Conservation (phyloP, 352 stramenopile genomes). For the Phytophthora europaea region DNA sequence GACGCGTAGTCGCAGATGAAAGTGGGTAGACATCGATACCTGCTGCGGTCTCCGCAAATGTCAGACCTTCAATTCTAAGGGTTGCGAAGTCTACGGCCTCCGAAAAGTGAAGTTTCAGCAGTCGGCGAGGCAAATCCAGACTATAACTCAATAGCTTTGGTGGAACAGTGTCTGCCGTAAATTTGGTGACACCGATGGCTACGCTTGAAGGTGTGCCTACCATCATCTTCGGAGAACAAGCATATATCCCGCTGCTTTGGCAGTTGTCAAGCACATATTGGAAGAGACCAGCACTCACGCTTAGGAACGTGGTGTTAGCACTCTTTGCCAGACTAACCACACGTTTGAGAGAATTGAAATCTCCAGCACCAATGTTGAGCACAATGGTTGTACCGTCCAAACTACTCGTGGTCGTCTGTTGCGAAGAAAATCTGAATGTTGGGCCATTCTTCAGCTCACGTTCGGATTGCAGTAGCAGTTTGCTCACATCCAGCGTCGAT, state of each 20-base stretch:
- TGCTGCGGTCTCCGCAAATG: constrained; percentile 51
- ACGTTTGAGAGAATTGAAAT: constrained; percentile 66
- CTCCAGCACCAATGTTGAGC: constrained; percentile 44
- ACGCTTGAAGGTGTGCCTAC: constrained; percentile 18
- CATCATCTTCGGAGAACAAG: constrained; percentile 43
- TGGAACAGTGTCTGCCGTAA: constrained; percentile 54
- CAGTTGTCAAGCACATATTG: constrained; percentile 63
- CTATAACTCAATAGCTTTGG: constrained; percentile 67
- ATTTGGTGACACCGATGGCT: constrained; percentile 45
- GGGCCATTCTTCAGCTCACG: constrained; percentile 1
- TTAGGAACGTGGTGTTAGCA: constrained; percentile 45
- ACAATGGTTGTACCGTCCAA: constrained; percentile 52
- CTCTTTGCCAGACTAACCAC: constrained; percentile 39
- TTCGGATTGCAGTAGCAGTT: constrained; percentile 57
- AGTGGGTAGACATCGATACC: constrained; percentile 50
- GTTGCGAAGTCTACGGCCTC: constrained; percentile 62
- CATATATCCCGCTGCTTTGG: constrained; percentile 33
- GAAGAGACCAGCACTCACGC: constrained; percentile 43
- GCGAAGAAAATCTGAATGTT: constrained; percentile 36
- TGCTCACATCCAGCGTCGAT: constrained; percentile 54
- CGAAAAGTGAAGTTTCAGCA: constrained; percentile 78
- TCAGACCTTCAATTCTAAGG: constrained; percentile 45
- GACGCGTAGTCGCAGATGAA: constrained; percentile 41
- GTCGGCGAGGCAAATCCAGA: constrained; percentile 57
- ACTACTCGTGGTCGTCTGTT: constrained; percentile 54